Base-by-base conservation (phyloP, 192 early-diverging fungal genomes). In the Geranomyces michiganensis region DNA sequence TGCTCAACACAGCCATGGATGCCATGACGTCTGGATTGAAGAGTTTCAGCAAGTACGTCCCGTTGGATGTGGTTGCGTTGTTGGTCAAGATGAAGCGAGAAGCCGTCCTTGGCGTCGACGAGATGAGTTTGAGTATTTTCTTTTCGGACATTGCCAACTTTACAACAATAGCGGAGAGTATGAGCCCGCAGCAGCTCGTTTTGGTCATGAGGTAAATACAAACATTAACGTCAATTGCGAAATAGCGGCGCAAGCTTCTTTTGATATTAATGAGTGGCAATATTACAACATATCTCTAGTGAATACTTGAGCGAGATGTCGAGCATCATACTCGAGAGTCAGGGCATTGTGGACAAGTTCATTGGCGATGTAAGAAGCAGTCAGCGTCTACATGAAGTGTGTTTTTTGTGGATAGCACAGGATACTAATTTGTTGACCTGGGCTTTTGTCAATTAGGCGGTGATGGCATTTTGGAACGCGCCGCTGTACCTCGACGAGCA, bases 61-160 rank as follows among this genome's bases (percentile, higher is more conserved):
- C 72, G 21, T 59, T 74, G 19, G 72, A 74, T 60, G 72, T 74
- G 24, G 72, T 74, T 17, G 65, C 72, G 22, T 32, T 74, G 31
- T 36, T 74, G 53, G 72, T 74, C 17, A 74, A 74, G 58, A 68
- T 74, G 72, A 67, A 74, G 49, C 65, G 72, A 17, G 72, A 74
- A 59, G 72, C 72, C 8, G 72, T 74, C 1, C 43, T 74, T 49
- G 72, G 72, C 19, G 72, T 74, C 17, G 72, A 74, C 49, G 72
- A 74, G 43, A 74, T 74, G 72, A 70, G 67, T 44, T 51, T 74
- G 67, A 74, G 66, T 19, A 69, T 74, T 14, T 74, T 74, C 29
- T 74, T 74, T 41, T 74, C 72, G 65, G 72, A 74, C 59, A 74
- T 74, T 71, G 72, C 72, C 4, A 74, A 74, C 32, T 74, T 74